Percentiles rank a stretch among this genome's conserved stretches.
phyloP scores from a whole-genome alignment of 2,329 filamentous ascomycete species.

The Fusarium duplospermum region DNA sequence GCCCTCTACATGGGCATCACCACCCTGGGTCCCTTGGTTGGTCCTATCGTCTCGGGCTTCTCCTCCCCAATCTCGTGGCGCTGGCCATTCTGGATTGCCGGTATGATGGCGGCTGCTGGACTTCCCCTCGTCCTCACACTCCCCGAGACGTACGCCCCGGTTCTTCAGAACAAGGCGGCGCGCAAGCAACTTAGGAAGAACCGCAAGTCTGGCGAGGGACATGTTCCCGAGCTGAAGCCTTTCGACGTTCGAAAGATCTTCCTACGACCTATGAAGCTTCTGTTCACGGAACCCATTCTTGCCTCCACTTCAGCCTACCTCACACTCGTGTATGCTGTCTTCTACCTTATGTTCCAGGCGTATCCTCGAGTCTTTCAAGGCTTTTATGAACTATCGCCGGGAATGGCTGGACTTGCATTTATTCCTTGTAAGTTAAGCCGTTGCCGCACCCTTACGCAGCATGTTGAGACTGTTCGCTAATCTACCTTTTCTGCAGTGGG shows the following conservation, averaged over 20 bases:
- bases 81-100: conserved; percentile 56
- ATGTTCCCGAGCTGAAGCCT: conserved; percentile 49
- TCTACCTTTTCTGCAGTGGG: conserved; percentile 30
- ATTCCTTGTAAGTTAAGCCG: conserved; percentile 55
- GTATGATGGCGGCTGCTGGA: conserved; percentile 44
- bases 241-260: conserved; percentile 58
- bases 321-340: conserved; percentile 62
- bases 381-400: conserved; percentile 58
- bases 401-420: conserved; percentile 60
- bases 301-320: conserved; percentile 60
- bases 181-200: conserved; percentile 59
- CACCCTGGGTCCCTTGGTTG: conserved; percentile 54
- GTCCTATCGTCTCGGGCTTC: conserved; percentile 64
- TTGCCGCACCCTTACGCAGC: conserved; percentile 37
- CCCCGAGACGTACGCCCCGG: conserved; percentile 62
- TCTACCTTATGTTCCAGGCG: conserved; percentile 65
- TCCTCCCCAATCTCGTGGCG: conserved; percentile 57
- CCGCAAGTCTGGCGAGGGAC: conserved; percentile 49
- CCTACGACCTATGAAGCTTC: conserved; percentile 61
- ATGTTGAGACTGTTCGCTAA: not conserved
- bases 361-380: conserved; percentile 62
- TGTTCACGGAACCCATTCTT: conserved; percentile 63
- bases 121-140: conserved; percentile 51
- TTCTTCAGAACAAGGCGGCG: conserved; percentile 62
- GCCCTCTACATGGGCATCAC: conserved; percentile 52